Percentiles rank a stretch among this genome's conserved stretches.
Conservation (phyloP, 768 basidiomycete species). For the Leucosporidium yakuticum region DNA sequence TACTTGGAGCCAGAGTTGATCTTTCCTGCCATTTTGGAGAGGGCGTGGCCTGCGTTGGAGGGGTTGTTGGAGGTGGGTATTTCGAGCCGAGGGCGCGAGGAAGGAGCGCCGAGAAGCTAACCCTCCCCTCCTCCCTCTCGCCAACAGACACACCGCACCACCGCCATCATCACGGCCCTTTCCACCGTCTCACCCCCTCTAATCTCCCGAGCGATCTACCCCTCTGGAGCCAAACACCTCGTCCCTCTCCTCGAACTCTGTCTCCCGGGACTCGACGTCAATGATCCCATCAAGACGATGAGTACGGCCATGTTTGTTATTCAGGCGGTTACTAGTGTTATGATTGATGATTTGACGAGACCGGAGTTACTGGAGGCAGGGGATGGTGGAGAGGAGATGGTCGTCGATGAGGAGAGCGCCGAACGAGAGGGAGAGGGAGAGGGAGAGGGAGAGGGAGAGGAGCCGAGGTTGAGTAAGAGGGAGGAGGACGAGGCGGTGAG, state of each 20-base stretch:
- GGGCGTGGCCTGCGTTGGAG: constrained; percentile 80
- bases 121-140: neutral
- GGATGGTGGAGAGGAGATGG: constrained; percentile 20
- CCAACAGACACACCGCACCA: constrained; percentile 68
- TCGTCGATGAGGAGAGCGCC: constrained; percentile 26
- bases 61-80: constrained; percentile 68
- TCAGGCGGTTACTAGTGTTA: constrained; percentile 30
- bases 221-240: constrained; percentile 73
- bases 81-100: neutral
- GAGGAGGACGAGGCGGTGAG: constrained; percentile 68
- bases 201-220: constrained; percentile 70
- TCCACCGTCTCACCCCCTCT: constrained; percentile 73
- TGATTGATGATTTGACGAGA: constrained; percentile 38
- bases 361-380: constrained; percentile 26
- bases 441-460: neutral
- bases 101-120: constrained; percentile 7
- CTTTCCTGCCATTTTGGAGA: constrained; percentile 69
- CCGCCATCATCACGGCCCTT: constrained; percentile 77
- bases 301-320: constrained; percentile 38
- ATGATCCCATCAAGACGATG: constrained; percentile 44
- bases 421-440: no score
- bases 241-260: constrained; percentile 71
- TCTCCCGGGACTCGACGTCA: constrained; percentile 77
- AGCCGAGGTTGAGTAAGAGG: constrained; percentile 49
- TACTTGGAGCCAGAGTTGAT: constrained; percentile 75